phyloP scores from a whole-genome alignment of 768 basidiomycete genomes.

The Coprinopsis cinerea region DNA sequence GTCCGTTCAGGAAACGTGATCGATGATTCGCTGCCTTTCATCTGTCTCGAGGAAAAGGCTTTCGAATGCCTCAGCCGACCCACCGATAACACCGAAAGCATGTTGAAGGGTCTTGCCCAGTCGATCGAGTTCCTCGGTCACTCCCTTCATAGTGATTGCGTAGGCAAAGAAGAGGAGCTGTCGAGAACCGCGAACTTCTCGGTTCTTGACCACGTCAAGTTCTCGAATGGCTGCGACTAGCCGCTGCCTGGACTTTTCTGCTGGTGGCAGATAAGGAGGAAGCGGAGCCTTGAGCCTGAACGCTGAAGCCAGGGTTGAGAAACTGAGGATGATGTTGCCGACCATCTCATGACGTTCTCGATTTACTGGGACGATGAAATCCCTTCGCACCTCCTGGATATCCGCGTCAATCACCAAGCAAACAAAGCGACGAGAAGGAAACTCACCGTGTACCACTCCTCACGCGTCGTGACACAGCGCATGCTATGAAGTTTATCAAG shows the following conservation, averaged over 20 bases:
- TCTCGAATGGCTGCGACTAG: conserved; percentile 78
- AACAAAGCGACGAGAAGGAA: neutral
- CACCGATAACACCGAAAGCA: conserved; percentile 90
- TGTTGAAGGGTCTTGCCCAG: conserved; percentile 79
- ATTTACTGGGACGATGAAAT: conserved; percentile 91
- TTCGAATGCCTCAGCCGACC: conserved; percentile 78
- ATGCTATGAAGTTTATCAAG: conserved; percentile 90
- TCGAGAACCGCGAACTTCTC: conserved; percentile 74
- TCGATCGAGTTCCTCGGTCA: conserved; percentile 82
- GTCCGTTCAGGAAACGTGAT: conserved; percentile 18
- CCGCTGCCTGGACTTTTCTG: conserved; percentile 73
- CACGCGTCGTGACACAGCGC: conserved; percentile 92
- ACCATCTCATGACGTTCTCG: conserved; percentile 88
- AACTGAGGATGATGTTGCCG: conserved; percentile 89
- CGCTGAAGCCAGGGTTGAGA: conserved; percentile 72
- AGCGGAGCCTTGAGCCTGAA: conserved; percentile 86
- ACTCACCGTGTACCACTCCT: conserved; percentile 85
- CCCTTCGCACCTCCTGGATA: conserved; percentile 65
- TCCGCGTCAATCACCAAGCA: neutral
- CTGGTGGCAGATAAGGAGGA: conserved; percentile 95
- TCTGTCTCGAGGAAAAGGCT: conserved; percentile 49
- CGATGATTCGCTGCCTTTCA: conserved; percentile 18
- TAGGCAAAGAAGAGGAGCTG: conserved; percentile 94
- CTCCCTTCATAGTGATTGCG: conserved; percentile 89
- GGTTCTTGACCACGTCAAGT: conserved; percentile 83